A percentile compares a stretch with the other conserved stretches of the same genome.
These are phyloP conservation scores for Botryotinia calthae DNA, from an alignment of 2,329 filamentous ascomycete species.

Conservation along the genomic window DNA sequence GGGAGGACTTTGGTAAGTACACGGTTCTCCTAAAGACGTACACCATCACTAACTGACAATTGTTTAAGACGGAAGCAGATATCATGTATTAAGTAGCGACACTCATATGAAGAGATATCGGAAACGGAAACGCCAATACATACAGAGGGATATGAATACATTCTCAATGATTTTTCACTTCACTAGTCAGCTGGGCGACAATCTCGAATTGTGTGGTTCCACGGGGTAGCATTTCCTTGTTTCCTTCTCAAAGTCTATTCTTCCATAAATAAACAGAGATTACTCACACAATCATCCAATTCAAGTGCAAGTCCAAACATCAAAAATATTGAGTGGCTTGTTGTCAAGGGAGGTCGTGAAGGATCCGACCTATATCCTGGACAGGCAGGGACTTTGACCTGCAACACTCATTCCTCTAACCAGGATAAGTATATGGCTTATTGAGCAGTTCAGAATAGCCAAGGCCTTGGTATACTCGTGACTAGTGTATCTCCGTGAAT, in stretches of 20 bases:
- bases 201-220: background rate
- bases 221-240: background rate
- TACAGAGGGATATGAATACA: background rate
- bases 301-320: background rate
- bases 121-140: background rate
- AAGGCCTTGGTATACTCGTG: background rate
- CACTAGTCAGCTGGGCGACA: background rate
- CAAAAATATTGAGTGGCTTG: background rate
- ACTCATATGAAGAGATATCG: background rate
- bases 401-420: background rate
- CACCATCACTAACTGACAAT: background rate
- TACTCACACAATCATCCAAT: background rate
- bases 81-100: background rate
- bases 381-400: background rate
- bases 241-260: background rate
- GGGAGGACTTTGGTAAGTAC: background rate
- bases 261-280: background rate
- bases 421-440: background rate
- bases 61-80: background rate
- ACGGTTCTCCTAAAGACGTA: background rate
- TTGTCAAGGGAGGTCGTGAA: background rate
- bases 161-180: background rate
- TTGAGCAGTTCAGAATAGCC: background rate
- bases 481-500: background rate
- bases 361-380: background rate